A percentile compares a stretch with the other conserved stretches of the same genome.
Evolutionary conservation across 441 rosid species (phyloP).

Genomic region (Syzygium malaccense): DNA sequence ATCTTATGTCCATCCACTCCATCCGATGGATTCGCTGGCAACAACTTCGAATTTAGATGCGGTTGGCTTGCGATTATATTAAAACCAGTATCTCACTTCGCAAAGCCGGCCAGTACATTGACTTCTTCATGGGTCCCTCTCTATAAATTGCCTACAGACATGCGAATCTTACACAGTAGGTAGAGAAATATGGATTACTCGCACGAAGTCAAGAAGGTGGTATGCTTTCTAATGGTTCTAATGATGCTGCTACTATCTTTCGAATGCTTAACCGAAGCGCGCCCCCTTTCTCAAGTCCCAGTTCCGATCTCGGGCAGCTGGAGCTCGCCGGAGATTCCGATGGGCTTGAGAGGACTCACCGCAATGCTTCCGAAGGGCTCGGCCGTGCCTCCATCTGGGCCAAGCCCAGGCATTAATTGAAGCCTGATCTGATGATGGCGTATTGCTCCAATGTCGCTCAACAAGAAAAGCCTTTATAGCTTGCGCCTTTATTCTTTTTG

Average conservation of each 20-base stretch:
- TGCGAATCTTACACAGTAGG: neutral
- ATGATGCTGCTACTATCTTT: neutral
- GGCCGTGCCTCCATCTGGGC: constrained; percentile 51
- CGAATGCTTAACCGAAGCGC: constrained; percentile 10
- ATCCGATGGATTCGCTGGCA: neutral
- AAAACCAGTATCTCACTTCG: neutral
- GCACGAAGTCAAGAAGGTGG: neutral
- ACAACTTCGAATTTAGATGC: neutral
- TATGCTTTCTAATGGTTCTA: constrained; percentile 8
- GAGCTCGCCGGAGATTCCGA: neutral
- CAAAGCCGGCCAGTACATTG: neutral
- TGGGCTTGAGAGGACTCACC: constrained; percentile 2
- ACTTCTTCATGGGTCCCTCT: neutral
- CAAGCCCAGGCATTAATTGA: constrained; percentile 31
- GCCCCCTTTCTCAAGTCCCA: constrained; percentile 3
- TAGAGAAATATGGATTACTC: constrained; percentile 5
- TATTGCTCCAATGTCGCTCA: neutral
- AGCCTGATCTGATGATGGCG: neutral
- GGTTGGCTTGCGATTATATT: neutral
- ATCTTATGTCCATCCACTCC: neutral
- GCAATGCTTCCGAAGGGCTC: constrained; percentile 38
- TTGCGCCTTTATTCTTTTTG: neutral
- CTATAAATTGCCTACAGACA: neutral
- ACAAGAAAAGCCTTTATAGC: neutral
- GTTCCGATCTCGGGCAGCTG: neutral